Conservation (phyloP, 2,329 filamentous ascomycete genomes). For the Ascocoryne sarcoides region DNA sequence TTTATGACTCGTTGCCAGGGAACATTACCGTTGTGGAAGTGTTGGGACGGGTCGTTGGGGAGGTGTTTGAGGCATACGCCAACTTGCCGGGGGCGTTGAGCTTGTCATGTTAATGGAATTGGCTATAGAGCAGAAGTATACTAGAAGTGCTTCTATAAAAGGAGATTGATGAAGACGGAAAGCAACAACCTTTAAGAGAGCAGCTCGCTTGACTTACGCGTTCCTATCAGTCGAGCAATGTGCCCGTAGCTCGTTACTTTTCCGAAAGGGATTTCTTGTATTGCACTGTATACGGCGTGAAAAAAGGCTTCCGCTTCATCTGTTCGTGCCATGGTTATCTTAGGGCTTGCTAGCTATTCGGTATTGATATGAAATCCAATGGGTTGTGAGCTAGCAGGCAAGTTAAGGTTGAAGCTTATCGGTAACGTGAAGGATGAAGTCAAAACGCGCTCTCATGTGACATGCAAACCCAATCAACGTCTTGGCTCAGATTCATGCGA, state of each 20-base stretch:
- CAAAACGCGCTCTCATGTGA: too few species aligned
- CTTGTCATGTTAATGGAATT: too few species aligned
- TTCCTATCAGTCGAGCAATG: constrained; percentile 64
- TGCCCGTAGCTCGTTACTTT: constrained; percentile 84
- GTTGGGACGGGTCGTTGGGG: constrained; percentile 40
- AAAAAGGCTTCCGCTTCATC: constrained; percentile 72
- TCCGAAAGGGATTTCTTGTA: constrained; percentile 77
- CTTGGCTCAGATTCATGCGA: too few species aligned
- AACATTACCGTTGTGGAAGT: constrained; percentile 68
- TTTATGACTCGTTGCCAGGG: constrained; percentile 95
- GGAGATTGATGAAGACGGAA: background rate
- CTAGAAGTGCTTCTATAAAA: too few species aligned
- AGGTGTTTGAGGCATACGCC: constrained; percentile 86
- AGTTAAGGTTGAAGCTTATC: too few species aligned
- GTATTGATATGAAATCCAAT: constrained; percentile 1
- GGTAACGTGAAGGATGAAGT: too few species aligned
- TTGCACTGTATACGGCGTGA: constrained; percentile 67
- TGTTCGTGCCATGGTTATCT: constrained; percentile 51
- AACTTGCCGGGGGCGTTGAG: constrained; percentile 72
- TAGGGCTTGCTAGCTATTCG: background rate
- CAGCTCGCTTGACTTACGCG: constrained; percentile 42
- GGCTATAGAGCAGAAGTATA: too few species aligned
- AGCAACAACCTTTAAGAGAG: background rate
- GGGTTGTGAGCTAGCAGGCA: constrained; percentile 6
- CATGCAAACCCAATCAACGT: too few species aligned